Conservation (phyloP, 78 protist species). For the Emiliania huxleyi region DNA sequence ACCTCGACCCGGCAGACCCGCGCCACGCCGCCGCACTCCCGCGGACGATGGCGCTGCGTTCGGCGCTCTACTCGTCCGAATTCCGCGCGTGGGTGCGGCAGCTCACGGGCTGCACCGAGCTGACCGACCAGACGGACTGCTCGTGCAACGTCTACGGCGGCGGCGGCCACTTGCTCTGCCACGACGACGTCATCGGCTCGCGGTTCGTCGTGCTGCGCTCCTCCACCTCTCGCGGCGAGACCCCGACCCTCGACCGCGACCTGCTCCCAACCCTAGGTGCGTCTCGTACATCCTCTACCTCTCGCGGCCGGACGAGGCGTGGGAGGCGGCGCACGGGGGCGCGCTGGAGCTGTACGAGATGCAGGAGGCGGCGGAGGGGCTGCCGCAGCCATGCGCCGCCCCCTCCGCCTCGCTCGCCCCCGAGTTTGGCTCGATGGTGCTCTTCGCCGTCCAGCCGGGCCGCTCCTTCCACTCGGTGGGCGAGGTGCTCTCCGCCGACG, state of each 20-base stretch:
- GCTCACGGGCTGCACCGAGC: conserved; percentile 38
- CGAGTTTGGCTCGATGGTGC: conserved; percentile 30
- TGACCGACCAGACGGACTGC: conserved; percentile 34
- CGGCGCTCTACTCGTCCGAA: conserved; percentile 40
- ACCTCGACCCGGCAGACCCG: conserved; percentile 2
- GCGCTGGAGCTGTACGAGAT: conserved; percentile 46
- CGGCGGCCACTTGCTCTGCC: conserved; percentile 60
- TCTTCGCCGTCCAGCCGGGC: conserved; percentile 56
- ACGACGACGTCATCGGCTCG: conserved; percentile 67
- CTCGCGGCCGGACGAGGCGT: conserved; percentile 14
- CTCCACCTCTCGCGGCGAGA: background rate
- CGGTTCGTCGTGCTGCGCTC: background rate
- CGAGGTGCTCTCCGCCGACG: conserved; percentile 20
- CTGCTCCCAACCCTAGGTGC: too few relatives aligned
- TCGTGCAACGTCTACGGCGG: conserved; percentile 30
- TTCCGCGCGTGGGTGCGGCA: conserved; percentile 33
- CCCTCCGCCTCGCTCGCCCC: conserved; percentile 34
- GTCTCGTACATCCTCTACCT: conserved; percentile 58
- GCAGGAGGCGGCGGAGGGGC: background rate
- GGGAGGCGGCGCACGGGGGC: conserved; percentile 53
- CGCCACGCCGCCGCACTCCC: conserved; percentile 29
- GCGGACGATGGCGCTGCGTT: conserved; percentile 20
- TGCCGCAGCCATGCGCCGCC: background rate
- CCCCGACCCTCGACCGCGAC: too few relatives aligned
- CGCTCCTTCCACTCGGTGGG: conserved; percentile 42